A percentile compares a stretch with the other conserved stretches of the same genome.
These are phyloP conservation scores for Epichloe gansuensis DNA, from an alignment of 2,329 filamentous ascomycete species.

Conservation along the genomic window DNA sequence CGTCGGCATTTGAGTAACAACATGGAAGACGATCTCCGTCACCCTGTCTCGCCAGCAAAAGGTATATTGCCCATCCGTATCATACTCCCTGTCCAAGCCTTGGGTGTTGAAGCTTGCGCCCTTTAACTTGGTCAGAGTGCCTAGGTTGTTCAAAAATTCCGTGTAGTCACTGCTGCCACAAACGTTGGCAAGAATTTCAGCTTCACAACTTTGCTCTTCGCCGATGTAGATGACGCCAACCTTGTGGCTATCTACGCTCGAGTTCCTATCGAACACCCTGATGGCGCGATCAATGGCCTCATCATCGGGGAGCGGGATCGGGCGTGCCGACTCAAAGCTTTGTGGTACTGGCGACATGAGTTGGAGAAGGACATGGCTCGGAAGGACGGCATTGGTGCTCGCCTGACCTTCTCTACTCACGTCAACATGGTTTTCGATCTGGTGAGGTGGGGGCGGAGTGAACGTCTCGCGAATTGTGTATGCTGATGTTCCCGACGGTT, in stretches of 20 bases:
- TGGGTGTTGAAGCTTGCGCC: slow-evolving; percentile 86
- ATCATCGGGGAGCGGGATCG: slow-evolving; percentile 60
- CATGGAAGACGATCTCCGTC: slow-evolving; percentile 89
- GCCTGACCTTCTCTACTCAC: slow-evolving; percentile 36
- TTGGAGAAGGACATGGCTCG: slow-evolving; percentile 60
- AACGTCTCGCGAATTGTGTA: slow-evolving; percentile 49
- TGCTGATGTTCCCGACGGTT: slow-evolving; percentile 54
- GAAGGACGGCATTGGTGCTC: slow-evolving; percentile 50
- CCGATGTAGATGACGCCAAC: slow-evolving; percentile 90
- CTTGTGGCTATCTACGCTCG: slow-evolving; percentile 89
- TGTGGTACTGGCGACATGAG: slow-evolving; percentile 52
- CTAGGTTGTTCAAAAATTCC: slow-evolving; percentile 69
- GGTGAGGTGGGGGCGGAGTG: slow-evolving; percentile 43
- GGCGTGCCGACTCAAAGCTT: slow-evolving; percentile 45
- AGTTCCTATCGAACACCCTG: slow-evolving; percentile 69
- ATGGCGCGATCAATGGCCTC: slow-evolving; percentile 64
- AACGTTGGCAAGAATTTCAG: slow-evolving; percentile 76
- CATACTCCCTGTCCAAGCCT: slow-evolving; percentile 66
- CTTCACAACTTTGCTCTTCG: slow-evolving; percentile 69
- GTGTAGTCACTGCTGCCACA: slow-evolving; percentile 80
- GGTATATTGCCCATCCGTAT: slow-evolving; percentile 74
- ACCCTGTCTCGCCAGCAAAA: slow-evolving; percentile 93
- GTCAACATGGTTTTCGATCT: slow-evolving; percentile 35
- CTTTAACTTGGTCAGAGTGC: slow-evolving; percentile 67
- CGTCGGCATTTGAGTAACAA: slow-evolving; percentile 95